A percentile compares a stretch with the other conserved stretches of the same genome.
Evolutionary conservation across 345 rosid species (phyloP).

Genomic region (Syzygium oleosum): DNA sequence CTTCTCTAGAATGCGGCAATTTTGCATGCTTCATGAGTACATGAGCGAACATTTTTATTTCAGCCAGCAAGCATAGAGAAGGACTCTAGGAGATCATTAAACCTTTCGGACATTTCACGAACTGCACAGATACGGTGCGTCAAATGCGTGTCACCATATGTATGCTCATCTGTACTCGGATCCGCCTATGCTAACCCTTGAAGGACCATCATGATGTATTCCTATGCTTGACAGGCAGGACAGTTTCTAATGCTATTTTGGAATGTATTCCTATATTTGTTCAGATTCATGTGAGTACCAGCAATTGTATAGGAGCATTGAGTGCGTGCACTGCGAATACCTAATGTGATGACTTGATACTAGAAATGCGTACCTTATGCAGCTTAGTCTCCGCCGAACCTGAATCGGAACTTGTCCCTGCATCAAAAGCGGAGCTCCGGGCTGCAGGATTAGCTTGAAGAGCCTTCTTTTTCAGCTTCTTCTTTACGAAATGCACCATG

Average conservation of each 20-base stretch:
- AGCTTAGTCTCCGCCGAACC: slow-evolving; percentile 57
- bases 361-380: slow-evolving; percentile 39
- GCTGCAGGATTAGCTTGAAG: slow-evolving; percentile 24
- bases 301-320: not conserved
- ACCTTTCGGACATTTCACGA: not conserved
- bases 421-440: slow-evolving; percentile 29
- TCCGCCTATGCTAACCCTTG: not conserved
- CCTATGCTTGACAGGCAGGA: not conserved
- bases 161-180: not conserved
- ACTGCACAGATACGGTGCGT: not conserved
- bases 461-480: slow-evolving; percentile 47
- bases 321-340: not conserved
- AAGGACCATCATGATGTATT: not conserved
- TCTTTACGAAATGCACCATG: slow-evolving; percentile 29
- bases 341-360: too few relatives aligned
- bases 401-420: slow-evolving; percentile 28
- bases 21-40: not conserved
- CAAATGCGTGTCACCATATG: not conserved
- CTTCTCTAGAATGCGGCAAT: not conserved
- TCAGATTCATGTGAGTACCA: not conserved
- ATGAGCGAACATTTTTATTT: not conserved
- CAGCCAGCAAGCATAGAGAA: not conserved
- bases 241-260: not conserved
- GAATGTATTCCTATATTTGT: not conserved
- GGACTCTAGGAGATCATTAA: not conserved